Evolutionary conservation across 768 basidiomycete genomes (phyloP).

Genomic region (Russula dissimulans): DNA sequence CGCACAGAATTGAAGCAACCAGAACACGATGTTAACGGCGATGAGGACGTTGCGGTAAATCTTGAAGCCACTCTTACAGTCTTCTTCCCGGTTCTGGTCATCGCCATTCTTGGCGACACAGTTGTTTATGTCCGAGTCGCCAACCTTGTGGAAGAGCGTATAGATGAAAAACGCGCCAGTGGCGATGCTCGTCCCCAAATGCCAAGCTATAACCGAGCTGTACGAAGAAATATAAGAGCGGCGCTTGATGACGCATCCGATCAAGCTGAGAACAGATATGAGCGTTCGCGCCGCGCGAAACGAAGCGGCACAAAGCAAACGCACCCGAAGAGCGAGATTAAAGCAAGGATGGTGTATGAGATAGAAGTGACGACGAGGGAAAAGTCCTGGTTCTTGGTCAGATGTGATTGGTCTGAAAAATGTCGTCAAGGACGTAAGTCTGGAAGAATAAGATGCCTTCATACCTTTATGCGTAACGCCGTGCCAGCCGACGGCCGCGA

Average conservation of each 20-base stretch:
- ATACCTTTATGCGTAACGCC: slow-evolving; percentile 36
- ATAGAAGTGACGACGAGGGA: slow-evolving; percentile 9
- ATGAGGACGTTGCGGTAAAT: slow-evolving; percentile 37
- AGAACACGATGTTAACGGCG: slow-evolving; percentile 39
- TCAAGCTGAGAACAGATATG: slow-evolving; percentile 25
- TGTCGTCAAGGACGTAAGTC: background rate
- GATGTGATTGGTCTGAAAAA: background rate
- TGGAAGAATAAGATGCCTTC: slow-evolving; percentile 20
- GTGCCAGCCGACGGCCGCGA: slow-evolving; percentile 41
- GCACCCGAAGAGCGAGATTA: slow-evolving; percentile 16
- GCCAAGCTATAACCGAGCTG: slow-evolving; percentile 35
- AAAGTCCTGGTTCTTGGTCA: slow-evolving; percentile 11
- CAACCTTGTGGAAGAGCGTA: slow-evolving; percentile 34
- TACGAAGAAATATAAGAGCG: slow-evolving; percentile 37
- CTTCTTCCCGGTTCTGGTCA: slow-evolving; percentile 26
- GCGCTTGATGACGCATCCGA: slow-evolving; percentile 37
- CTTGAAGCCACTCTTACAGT: slow-evolving; percentile 36
- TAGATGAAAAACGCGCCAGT: slow-evolving; percentile 42
- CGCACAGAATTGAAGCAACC: slow-evolving; percentile 49
- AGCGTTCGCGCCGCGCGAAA: background rate
- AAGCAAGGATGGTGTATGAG: slow-evolving; percentile 5
- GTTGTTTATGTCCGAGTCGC: slow-evolving; percentile 28
- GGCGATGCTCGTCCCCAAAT: slow-evolving; percentile 38
- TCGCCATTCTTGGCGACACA: slow-evolving; percentile 30
- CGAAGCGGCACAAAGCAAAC: background rate